Evolutionary conservation across 2,329 filamentous ascomycete genomes (phyloP).

Genomic region (Arthrobotrys musiformis): DNA sequence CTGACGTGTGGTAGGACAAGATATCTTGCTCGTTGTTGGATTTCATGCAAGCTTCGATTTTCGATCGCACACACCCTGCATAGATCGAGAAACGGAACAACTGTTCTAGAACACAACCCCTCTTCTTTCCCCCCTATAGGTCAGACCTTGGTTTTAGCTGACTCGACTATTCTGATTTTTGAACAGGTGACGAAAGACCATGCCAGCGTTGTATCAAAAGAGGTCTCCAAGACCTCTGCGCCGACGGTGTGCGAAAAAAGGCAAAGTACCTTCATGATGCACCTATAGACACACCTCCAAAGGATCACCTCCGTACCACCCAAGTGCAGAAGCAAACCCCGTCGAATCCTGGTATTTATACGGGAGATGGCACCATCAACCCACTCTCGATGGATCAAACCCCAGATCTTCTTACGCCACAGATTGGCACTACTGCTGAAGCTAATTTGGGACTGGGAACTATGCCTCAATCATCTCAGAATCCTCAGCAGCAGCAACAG

Average conservation of each 20-base stretch:
- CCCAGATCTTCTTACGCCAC: conserved; percentile 61
- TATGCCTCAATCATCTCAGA: conserved; percentile 58
- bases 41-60: conserved; percentile 55
- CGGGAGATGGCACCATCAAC: conserved; percentile 59
- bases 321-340: conserved; percentile 43
- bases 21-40: conserved; percentile 54
- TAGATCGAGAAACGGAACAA: conserved; percentile 50
- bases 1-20: conserved; percentile 90
- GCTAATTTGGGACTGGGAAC: conserved; percentile 46
- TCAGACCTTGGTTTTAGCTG: conserved; percentile 28
- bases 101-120: conserved; percentile 41
- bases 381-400: conserved; percentile 58
- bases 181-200: conserved; percentile 88
- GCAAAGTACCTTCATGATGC: conserved; percentile 99
- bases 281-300: conserved; percentile 65
- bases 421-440: conserved; percentile 46
- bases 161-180: conserved; percentile 39
- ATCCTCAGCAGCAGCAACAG: conserved; percentile 61
- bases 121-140: neutral
- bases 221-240: conserved; percentile 87
- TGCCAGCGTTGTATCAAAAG: conserved; percentile 95
- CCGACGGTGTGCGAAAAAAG: conserved; percentile 97
- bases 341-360: conserved; percentile 55
- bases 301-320: conserved; percentile 57
- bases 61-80: conserved; percentile 53